Percentiles rank a stretch among this genome's conserved stretches.
Evolutionary conservation across 2,329 filamentous ascomycete genomes (phyloP).

Genomic region (Dactylellina sp.): DNA sequence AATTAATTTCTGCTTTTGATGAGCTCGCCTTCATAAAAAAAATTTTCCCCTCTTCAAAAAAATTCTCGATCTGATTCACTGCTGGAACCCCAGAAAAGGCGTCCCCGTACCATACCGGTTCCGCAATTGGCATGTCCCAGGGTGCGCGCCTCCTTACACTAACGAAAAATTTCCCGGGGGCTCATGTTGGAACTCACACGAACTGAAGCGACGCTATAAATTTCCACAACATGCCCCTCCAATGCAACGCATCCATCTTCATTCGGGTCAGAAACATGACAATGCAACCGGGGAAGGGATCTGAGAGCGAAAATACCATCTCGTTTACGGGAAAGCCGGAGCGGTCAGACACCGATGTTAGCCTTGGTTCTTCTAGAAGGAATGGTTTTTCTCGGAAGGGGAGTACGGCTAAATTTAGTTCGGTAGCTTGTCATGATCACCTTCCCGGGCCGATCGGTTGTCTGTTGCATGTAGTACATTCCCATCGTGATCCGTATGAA

Average conservation of each 20-base stretch:
- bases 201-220: conserved; percentile 1
- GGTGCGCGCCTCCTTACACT: conserved; percentile 8
- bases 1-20: too few relatives aligned
- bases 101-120: conserved; percentile 29
- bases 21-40: too few relatives aligned
- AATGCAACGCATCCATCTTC: conserved; percentile 7
- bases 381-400: background rate
- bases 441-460: conserved; percentile 13
- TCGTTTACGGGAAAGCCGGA: background rate
- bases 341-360: conserved; percentile 4
- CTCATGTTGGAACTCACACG: background rate
- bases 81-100: conserved; percentile 1
- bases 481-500: background rate
- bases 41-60: too few relatives aligned
- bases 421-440: background rate
- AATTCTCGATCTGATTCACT: conserved; percentile 33
- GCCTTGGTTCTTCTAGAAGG: background rate
- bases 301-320: background rate
- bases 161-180: conserved; percentile 25
- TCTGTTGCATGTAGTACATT: conserved; percentile 10
- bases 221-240: background rate
- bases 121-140: conserved; percentile 39
- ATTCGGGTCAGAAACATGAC: conserved; percentile 1
- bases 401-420: conserved; percentile 11
- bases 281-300: conserved; percentile 7